phyloP scores from a whole-genome alignment of 1,284 basidiomycete species.

The Cryptococcus floricola region DNA sequence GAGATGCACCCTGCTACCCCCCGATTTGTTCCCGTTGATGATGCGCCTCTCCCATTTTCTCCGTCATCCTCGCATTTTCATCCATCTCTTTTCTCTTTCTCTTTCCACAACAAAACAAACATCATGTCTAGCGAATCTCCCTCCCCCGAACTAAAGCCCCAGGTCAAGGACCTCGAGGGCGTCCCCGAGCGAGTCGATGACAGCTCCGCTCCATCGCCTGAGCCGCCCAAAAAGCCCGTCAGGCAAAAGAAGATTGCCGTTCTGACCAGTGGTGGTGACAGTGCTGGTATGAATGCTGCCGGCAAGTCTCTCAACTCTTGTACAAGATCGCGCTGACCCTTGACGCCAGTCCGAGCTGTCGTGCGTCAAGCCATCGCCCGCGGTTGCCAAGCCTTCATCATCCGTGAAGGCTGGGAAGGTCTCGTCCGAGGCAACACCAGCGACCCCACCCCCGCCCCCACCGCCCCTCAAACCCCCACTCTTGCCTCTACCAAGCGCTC shows the following conservation, averaged over 20 bases:
- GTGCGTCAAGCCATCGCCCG: constrained; percentile 87
- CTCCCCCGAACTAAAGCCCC: not conserved
- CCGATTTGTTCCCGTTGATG: not conserved
- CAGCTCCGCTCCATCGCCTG: not conserved
- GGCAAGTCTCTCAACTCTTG: constrained; percentile 28
- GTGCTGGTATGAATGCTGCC: constrained; percentile 94
- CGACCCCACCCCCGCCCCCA: constrained; percentile 35
- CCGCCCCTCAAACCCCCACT: constrained; percentile 29
- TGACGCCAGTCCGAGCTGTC: constrained; percentile 67
- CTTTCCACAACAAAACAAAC: not conserved
- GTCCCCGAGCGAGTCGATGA: constrained; percentile 13
- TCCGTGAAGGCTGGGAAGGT: constrained; percentile 96
- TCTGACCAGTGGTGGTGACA: constrained; percentile 94
- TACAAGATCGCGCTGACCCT: not conserved
- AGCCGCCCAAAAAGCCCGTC: constrained; percentile 4
- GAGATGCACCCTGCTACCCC: not conserved
- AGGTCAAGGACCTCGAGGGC: constrained; percentile 29
- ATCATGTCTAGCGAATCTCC: not conserved
- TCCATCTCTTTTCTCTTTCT: not conserved
- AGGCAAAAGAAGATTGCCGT: constrained; percentile 67
- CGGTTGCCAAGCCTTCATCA: constrained; percentile 87
- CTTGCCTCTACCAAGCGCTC: constrained; percentile 21
- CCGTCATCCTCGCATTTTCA: not conserved
- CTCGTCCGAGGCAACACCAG: constrained; percentile 60
- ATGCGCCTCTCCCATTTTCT: not conserved